These are phyloP conservation scores for Taphrina flavorubra DNA, from an alignment of 1,139 yeast genomes.

Conservation along the genomic window DNA sequence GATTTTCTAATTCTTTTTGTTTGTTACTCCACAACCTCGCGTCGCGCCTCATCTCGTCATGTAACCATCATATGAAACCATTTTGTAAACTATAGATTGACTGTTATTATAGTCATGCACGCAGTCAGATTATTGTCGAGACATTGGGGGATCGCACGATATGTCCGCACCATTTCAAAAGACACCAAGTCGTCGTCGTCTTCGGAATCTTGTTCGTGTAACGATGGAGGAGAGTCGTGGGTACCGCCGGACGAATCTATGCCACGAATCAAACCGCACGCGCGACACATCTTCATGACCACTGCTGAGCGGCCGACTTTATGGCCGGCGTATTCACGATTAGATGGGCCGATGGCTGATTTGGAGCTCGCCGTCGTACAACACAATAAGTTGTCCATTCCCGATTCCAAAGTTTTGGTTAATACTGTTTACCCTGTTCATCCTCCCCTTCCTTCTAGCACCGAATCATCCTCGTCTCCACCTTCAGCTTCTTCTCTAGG, in stretches of 20 bases:
- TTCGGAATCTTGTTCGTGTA: background rate
- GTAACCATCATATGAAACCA: background rate
- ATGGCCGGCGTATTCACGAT: background rate
- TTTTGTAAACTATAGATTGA: too few relatives aligned
- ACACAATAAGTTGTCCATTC: background rate
- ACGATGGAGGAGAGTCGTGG: background rate
- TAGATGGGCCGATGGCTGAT: background rate
- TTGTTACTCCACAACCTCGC: slow-evolving; percentile 2
- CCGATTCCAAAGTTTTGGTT: too few relatives aligned
- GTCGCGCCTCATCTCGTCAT: background rate
- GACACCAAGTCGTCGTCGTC: background rate
- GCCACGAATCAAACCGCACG: slow-evolving; percentile 7
- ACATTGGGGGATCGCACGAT: background rate
- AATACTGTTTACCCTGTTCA: too few relatives aligned
- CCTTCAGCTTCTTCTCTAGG: background rate
- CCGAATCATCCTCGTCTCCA: background rate
- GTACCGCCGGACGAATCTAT: background rate
- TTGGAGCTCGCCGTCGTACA: background rate
- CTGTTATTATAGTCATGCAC: background rate
- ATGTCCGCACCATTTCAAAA: background rate
- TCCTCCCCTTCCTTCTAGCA: too few relatives aligned
- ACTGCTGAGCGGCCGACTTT: background rate
- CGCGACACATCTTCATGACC: slow-evolving; percentile 2
- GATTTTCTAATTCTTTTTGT: background rate
- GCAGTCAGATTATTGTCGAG: background rate